Base-by-base conservation (phyloP, 2,329 filamentous ascomycete genomes). In the Herpotrichia juniperi region DNA sequence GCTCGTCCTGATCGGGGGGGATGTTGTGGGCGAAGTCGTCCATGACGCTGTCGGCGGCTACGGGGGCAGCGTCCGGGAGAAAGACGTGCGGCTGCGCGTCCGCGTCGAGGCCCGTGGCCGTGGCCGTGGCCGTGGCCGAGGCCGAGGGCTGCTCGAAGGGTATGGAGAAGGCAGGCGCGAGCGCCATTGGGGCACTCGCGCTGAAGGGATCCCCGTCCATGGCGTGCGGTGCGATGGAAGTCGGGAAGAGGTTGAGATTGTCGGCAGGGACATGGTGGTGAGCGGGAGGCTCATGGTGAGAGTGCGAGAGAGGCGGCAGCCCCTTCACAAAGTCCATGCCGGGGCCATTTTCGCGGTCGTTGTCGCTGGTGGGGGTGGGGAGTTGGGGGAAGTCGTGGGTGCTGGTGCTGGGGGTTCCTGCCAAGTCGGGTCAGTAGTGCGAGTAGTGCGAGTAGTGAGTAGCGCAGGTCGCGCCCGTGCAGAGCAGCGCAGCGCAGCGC, bases 311-410 rank as follows among this genome's bases (percentile, higher is more conserved):
- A 51, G 52, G 50, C 35, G 55, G 59, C 51, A 53, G 52, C 57
- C 57, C 48, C 54, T 57, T 47, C 59, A 50, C 65, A 66, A 65
- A 62, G 55, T 64, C 58, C 67, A 70, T 72, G 59, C 55, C 58
- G 64, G 46, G 56, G 63, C 62, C 66, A 69, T 71, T 22, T 24
- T 40, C 37, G 37, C 4, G 25, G 60, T 66, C 56, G 51, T 53
- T 25, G 42, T 17, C 19, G 25, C 11, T 22, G 25, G 22, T 6
- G 42, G 12, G 12, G 22, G 10, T 26, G 25, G 22, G 11, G 16
- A 10, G 35, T 10, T 11, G 35, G 55, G 8, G 40, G 40, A 40
- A 26, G 42, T 47, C 44, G 30, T n/a, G 22, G 14, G n/a, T 22
- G 14, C n/a, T n/a, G 39, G 14, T 17, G n/a, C 6, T 9, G 32